Percentiles rank a stretch among this genome's conserved stretches.
phyloP scores from a whole-genome alignment of 768 basidiomycete genomes.

The Epithele typhae region DNA sequence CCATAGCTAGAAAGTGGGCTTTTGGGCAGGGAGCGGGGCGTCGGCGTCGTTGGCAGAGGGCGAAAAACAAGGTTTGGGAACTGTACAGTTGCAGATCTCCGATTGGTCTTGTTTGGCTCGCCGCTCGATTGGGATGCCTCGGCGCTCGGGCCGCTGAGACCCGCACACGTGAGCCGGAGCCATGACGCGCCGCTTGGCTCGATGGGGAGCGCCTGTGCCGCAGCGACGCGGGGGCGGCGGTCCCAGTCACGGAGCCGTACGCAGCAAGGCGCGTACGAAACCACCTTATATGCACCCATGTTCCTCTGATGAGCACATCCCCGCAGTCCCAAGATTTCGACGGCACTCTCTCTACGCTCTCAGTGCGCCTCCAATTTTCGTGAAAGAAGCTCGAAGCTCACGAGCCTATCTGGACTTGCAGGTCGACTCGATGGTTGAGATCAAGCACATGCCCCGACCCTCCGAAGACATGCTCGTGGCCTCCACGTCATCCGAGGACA shows the following conservation, averaged over 20 bases:
- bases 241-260: constrained; percentile 2
- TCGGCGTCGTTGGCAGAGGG: constrained; percentile 15
- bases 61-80: constrained; percentile 26
- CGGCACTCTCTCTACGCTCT: constrained; percentile 40
- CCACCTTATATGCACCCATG: constrained; percentile 11
- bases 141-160: neutral
- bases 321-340: constrained; percentile 24
- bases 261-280: constrained; percentile 4
- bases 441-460: constrained; percentile 17
- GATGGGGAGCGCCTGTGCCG: constrained; percentile 10
- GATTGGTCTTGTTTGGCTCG: constrained; percentile 17
- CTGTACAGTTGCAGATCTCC: constrained; percentile 26
- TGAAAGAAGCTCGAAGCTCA: neutral
- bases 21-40: constrained; percentile 16
- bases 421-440: constrained; percentile 30
- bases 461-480: constrained; percentile 4
- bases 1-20: constrained; percentile 49
- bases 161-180: constrained; percentile 15
- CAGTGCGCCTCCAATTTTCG: constrained; percentile 17
- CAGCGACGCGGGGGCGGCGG: constrained; percentile 2
- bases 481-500: constrained; percentile 12
- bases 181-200: constrained; percentile 15
- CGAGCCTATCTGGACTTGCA: constrained; percentile 1
- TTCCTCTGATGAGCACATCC: constrained; percentile 15
- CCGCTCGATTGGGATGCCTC: constrained; percentile 4